Evolutionary conservation across 345 rosid genomes (phyloP).

Genomic region (Populus pruinosa): DNA sequence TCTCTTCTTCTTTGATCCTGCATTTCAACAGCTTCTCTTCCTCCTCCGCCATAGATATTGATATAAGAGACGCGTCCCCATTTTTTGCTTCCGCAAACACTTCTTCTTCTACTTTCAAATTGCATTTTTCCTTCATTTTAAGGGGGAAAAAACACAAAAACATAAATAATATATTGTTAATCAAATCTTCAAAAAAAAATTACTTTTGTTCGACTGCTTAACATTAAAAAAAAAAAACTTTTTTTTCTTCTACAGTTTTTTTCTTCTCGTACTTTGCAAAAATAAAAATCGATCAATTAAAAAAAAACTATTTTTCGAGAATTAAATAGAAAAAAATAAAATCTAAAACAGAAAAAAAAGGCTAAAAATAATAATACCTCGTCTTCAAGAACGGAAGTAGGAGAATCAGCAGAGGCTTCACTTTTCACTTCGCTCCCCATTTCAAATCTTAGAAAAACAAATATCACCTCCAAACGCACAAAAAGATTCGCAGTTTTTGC

Average conservation of each 20-base stretch:
- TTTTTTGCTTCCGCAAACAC: slow-evolving; percentile 31
- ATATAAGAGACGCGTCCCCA: slow-evolving; percentile 52
- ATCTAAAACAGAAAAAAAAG: not conserved
- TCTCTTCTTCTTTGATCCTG: slow-evolving; percentile 45
- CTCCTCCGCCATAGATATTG: slow-evolving; percentile 57
- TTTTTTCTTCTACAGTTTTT: too few species aligned
- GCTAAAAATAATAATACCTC: slow-evolving; percentile 40
- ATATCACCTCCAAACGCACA: too few species aligned
- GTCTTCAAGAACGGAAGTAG: slow-evolving; percentile 82
- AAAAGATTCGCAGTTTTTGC: too few species aligned
- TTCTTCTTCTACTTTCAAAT: slow-evolving; percentile 38
- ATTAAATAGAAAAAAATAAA: not conserved
- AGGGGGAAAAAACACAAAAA: too few species aligned
- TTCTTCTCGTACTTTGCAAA: too few species aligned
- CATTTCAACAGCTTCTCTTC: slow-evolving; percentile 57
- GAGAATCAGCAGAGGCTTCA: slow-evolving; percentile 59
- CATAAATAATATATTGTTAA: too few species aligned
- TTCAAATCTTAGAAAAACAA: slow-evolving; percentile 30
- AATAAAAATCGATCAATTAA: not conserved
- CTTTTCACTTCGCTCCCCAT: slow-evolving; percentile 38
- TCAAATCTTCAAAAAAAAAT: too few species aligned
- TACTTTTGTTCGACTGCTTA: too few species aligned
- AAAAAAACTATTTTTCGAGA: not conserved
- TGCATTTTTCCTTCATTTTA: slow-evolving; percentile 13
- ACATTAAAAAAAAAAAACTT: too few species aligned